Base-by-base conservation (phyloP, 495 filamentous ascomycete species). In the Arthonia radiata region DNA sequence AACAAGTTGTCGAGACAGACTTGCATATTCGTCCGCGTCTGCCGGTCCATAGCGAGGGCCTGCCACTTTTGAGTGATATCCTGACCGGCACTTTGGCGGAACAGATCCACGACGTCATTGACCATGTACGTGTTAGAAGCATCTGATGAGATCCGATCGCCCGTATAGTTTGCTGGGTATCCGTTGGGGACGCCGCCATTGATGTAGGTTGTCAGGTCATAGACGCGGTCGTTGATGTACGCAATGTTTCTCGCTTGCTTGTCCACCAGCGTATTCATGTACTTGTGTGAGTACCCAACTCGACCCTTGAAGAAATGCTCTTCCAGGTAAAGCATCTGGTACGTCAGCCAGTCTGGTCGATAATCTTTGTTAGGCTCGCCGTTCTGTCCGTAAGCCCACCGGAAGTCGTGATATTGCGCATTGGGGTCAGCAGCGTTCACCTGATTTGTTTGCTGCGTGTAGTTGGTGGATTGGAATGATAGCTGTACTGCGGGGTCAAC, bases 1-100 rank as follows among this genome's bases (percentile, higher is more conserved):
- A 99, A 99, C 16, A 99, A 63, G 31, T 92, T 90, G 49, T 92
- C 71, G 27, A 99, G 59, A 42, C 86, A 99, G 3, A 70, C 48
- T 40, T 75, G 59, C 81, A 90, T 89, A 17, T 64, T 53, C 12
- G 41, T 35, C 31, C 70, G 68, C 35, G 64, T 33, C 1, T 34
- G 49, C 1, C 44, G 14, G 36, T 57, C 48, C 16, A 93, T 49
- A 10, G 39, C 36, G 8, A 92, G 55, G 8, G 60, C 50, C 28
- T 77, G 57, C 74, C 77, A 99, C 41, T 74, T 64, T 42, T 82
- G 67, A 19, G 69, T 80, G 19, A 94, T 54, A 42, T 99, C 86
- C 19, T 59, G 43, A 26, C 89, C 86, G 15, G 80, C 47, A 28
- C 58, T 64, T 28, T 66, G 52, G 37, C 71, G 61, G 54, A 93